These are phyloP conservation scores for Lachancea fermentati DNA, from an alignment of 805 yeast species.

Conservation along the genomic window DNA sequence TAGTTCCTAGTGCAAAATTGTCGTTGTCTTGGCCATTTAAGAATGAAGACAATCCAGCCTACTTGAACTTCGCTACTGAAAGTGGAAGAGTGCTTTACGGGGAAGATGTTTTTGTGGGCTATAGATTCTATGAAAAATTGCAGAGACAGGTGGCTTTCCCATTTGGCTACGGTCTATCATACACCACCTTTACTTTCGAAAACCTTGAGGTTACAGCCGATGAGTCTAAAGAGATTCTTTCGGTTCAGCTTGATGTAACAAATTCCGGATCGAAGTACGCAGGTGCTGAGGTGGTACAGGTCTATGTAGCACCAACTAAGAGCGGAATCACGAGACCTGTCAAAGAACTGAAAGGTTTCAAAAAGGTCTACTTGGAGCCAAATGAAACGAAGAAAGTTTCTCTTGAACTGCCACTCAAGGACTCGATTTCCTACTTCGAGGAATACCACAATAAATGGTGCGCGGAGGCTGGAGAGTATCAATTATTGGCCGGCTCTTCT, in stretches of 20 bases:
- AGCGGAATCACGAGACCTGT: conserved; percentile 42
- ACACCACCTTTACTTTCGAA: conserved; percentile 43
- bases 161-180: conserved; percentile 60
- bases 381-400: conserved; percentile 39
- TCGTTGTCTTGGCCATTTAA: conserved; percentile 50
- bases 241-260: conserved; percentile 36
- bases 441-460: conserved; percentile 46
- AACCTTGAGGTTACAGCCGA: conserved; percentile 33
- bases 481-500: conserved; percentile 41
- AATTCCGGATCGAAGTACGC: conserved; percentile 41
- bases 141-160: conserved; percentile 47
- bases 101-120: conserved; percentile 62
- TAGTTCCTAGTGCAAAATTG: conserved; percentile 55
- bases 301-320: conserved; percentile 39
- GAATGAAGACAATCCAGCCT: conserved; percentile 52
- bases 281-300: conserved; percentile 54
- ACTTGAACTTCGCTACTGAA: conserved; percentile 44
- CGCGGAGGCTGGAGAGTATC: conserved; percentile 45
- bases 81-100: conserved; percentile 54
- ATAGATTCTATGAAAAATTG: conserved; percentile 52
- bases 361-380: conserved; percentile 41
- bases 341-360: conserved; percentile 57
- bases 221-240: conserved; percentile 22
- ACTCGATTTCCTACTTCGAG: conserved; percentile 50
- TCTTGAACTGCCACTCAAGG: conserved; percentile 39